Evolutionary conservation across 1,284 basidiomycete genomes (phyloP), one percentile per base, ranked within the genome.

Genomic region (Dichomitus squalens): DNA sequence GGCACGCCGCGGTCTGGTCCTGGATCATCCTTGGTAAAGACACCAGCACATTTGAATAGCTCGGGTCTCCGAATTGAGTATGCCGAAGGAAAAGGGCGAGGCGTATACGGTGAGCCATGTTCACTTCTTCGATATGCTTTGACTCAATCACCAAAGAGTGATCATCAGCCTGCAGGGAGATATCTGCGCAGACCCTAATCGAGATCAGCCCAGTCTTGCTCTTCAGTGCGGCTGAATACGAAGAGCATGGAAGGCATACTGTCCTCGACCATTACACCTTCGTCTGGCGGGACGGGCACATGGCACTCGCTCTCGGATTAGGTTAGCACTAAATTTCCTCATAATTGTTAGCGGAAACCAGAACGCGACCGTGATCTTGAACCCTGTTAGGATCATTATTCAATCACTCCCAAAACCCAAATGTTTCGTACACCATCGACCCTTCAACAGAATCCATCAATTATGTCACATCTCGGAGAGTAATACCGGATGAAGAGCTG

Each of bases 131-230:
- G 25, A 35, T n/a, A 43, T 46, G 33, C 63, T 53, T 52, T 33
- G 41, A 39, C 40, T 21, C 49, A 36, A 39, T 34, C 20, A 33
- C 40, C 20, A n/a, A 33, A 25, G 21, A 31, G 16, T 39, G 50
- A 31, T 11, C 3, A 36, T n/a, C 64, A 88, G 88, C 92, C 35
- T 76, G 83, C 5, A 72, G 74, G 34, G 63, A 70, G 31, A 88
- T 96, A 53, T 77, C 84, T 9, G 76, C 82, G 1, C 80, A 85
- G 16, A 90, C 87, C 0, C 57, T 91, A 11, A 71, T 98, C 57
- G 95, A 98, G 71, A 84, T 88, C 60, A 91, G 89, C 57, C 95
- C 95, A 0, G 92, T 95, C n/a, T 77, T 97, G 9, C 76, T 97
- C 7, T 86, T 96, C 65, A 74, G 77, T 1, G 79, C 83, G 47